phyloP scores from a whole-genome alignment of 192 early-diverging fungal species.

The Backusella psychrophila region DNA sequence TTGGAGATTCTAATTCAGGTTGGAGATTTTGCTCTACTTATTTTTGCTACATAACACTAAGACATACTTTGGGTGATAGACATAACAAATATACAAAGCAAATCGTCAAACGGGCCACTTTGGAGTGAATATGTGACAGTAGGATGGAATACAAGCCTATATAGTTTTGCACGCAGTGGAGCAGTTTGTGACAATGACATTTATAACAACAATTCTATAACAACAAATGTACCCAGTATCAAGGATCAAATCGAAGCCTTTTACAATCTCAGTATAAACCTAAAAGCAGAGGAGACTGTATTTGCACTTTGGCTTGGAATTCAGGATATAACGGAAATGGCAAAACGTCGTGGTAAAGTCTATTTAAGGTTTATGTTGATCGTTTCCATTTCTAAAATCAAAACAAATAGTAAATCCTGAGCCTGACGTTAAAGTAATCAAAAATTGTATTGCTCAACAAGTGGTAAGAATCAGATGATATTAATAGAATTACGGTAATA shows the following conservation, averaged over 20 bases:
- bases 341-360: conserved; percentile 9
- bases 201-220: conserved; percentile 9
- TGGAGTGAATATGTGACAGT: conserved; percentile 35
- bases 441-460: conserved; percentile 14
- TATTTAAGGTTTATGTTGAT: neutral
- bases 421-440: conserved; percentile 14
- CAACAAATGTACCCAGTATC: conserved; percentile 16
- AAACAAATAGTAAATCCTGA: neutral
- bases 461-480: conserved; percentile 10
- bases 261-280: conserved; percentile 14
- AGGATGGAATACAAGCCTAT: conserved; percentile 29
- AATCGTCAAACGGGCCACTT: conserved; percentile 28
- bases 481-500: neutral
- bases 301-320: conserved; percentile 36
- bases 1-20: conserved; percentile 44
- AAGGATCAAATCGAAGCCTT: conserved; percentile 29
- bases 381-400: neutral
- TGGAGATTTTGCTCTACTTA: neutral
- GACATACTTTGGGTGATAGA: conserved; percentile 11
- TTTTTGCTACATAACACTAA: neutral
- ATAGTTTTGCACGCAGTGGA: conserved; percentile 34
- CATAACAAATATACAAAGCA: conserved; percentile 17
- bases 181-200: conserved; percentile 32
- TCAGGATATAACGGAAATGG: conserved; percentile 24
- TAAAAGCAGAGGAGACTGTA: conserved; percentile 31